Evolutionary conservation across 495 filamentous ascomycete species (phyloP).

Genomic region (Mytilinidion resinicola): DNA sequence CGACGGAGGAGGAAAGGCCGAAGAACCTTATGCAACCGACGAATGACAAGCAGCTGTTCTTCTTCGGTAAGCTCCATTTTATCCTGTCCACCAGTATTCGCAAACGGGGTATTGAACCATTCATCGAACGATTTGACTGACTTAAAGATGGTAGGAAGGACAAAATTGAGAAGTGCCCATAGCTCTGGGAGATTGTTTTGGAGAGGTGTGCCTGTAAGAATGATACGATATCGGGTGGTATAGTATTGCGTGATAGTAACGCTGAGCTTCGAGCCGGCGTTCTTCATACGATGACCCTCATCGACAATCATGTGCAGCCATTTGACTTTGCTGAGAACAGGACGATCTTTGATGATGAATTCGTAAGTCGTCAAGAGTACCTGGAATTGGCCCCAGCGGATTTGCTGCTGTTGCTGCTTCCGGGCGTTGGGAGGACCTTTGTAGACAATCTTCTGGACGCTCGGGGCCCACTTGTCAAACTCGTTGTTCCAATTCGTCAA

Average conservation of each 20-base stretch:
- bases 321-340: constrained; percentile 90
- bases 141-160: constrained; percentile 97
- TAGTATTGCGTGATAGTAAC: constrained; percentile 93
- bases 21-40: constrained; percentile 95
- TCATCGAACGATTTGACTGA: constrained; percentile 98
- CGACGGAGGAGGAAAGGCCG: constrained; percentile 95
- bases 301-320: constrained; percentile 99
- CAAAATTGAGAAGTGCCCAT: constrained; percentile 97
- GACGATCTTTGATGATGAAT: constrained; percentile 98
- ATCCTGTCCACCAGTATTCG: constrained; percentile 94
- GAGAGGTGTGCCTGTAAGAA: constrained; percentile 92
- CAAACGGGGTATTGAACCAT: constrained; percentile 99
- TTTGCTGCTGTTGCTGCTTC: constrained; percentile 87
- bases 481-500: constrained; percentile 98
- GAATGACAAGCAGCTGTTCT: constrained; percentile 97
- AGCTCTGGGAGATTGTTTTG: constrained; percentile 96
- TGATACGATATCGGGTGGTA: constrained; percentile 86
- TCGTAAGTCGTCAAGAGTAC: constrained; percentile 96
- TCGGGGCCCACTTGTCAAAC: constrained; percentile 98
- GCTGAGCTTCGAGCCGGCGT: constrained; percentile 92
- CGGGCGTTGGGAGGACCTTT: constrained; percentile 87
- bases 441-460: constrained; percentile 81
- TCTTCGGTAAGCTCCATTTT: constrained; percentile 99
- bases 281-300: constrained; percentile 99
- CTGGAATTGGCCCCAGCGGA: constrained; percentile 92